Conservation (phyloP, 2,329 filamentous ascomycete genomes). For the Diaporthe sp. region DNA sequence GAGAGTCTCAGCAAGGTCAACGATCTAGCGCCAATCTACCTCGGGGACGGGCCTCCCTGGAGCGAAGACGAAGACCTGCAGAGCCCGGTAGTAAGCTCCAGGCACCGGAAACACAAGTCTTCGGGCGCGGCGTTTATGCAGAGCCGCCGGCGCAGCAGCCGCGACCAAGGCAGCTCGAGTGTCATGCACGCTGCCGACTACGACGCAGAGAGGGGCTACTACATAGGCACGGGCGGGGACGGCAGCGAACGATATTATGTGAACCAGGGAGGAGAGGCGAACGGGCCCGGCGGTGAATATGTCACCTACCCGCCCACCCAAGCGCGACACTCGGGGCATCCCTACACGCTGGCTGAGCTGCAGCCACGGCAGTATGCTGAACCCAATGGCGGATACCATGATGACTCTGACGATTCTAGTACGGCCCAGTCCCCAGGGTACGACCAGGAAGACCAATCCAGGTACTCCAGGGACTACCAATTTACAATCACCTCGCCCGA, state of each 20-base stretch:
- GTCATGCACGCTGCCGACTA: conserved; percentile 63
- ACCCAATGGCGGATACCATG: conserved; percentile 63
- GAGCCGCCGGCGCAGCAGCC: conserved; percentile 61
- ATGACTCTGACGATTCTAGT: conserved; percentile 71
- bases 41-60: conserved; percentile 90
- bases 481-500: conserved; percentile 96
- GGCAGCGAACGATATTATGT: conserved; percentile 82
- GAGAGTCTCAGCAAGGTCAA: conserved; percentile 71
- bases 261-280: conserved; percentile 75
- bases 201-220: conserved; percentile 74
- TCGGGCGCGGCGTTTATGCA: conserved; percentile 63
- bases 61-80: conserved; percentile 96
- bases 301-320: conserved; percentile 81
- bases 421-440: conserved; percentile 69
- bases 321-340: conserved; percentile 67
- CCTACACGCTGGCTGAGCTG: conserved; percentile 60
- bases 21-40: conserved; percentile 84
- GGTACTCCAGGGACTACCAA: conserved; percentile 92
- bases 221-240: conserved; percentile 75
- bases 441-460: conserved; percentile 75
- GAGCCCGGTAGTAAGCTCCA: conserved; percentile 87
- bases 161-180: conserved; percentile 55
- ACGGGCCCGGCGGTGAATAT: conserved; percentile 83
- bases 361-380: conserved; percentile 59
- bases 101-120: conserved; percentile 89